Percentiles rank a stretch among this genome's conserved stretches.
phyloP scores from a whole-genome alignment of 768 basidiomycete species.

The Auricularia sp. region DNA sequence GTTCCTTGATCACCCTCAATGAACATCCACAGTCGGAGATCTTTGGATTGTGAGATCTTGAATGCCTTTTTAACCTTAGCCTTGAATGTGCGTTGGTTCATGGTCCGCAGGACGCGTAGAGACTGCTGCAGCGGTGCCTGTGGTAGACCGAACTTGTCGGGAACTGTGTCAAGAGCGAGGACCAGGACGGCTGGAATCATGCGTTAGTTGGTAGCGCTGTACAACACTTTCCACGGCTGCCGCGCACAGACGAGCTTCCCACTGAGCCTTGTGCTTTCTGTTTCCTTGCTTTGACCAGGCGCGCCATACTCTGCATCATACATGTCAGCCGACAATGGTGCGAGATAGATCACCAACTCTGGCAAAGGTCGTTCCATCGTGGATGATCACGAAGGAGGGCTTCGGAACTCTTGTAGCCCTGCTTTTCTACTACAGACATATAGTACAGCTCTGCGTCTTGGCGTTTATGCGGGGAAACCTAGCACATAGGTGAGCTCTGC shows the following conservation, averaged over 20 bases:
- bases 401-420: constrained; percentile 32
- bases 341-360: constrained; percentile 36
- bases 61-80: constrained; percentile 48
- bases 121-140: constrained; percentile 2
- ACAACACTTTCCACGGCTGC: no score
- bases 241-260: constrained; percentile 49
- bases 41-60: constrained; percentile 19
- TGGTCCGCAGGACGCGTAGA: constrained; percentile 54
- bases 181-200: constrained; percentile 4
- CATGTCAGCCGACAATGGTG: not conserved
- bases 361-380: constrained; percentile 52
- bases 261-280: constrained; percentile 36
- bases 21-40: constrained; percentile 43
- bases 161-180: constrained; percentile 10
- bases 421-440: constrained; percentile 49
- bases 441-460: constrained; percentile 79
- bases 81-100: constrained; percentile 55
- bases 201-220: no score
- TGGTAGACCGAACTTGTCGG: constrained; percentile 12
- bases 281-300: constrained; percentile 3
- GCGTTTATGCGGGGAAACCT: constrained; percentile 66
- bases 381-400: constrained; percentile 43
- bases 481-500: not conserved
- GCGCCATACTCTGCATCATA: constrained; percentile 8
- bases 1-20: constrained; percentile 30